phyloP scores from a whole-genome alignment of 1,139 yeast species.

The Martiniozyma asiatica region DNA sequence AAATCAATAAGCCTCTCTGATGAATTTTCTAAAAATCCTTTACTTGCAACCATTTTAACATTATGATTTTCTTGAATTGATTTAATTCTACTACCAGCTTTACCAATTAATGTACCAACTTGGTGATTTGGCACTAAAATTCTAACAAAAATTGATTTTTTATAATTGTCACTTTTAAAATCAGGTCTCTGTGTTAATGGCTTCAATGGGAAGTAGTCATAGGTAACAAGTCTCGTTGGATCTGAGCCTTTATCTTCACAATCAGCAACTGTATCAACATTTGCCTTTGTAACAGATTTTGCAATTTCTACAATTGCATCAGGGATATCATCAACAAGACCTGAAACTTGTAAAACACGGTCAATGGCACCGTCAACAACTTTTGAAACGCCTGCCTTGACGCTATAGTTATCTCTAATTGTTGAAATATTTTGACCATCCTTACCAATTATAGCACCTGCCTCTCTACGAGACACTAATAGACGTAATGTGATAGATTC shows the following conservation, averaged over 20 bases:
- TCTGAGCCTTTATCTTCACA: constrained; percentile 14
- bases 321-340: constrained; percentile 64
- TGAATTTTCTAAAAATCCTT: constrained; percentile 71
- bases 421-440: constrained; percentile 73
- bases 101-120: constrained; percentile 86
- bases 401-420: constrained; percentile 64
- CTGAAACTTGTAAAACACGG: constrained; percentile 72
- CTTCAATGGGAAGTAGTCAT: constrained; percentile 51
- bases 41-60: constrained; percentile 81
- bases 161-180: constrained; percentile 29
- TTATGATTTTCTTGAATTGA: constrained; percentile 58
- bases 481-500: constrained; percentile 47
- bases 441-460: constrained; percentile 85
- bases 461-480: constrained; percentile 74
- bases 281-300: constrained; percentile 39
- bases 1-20: constrained; percentile 83
- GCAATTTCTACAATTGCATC: constrained; percentile 65
- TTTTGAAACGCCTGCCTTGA: constrained; percentile 83
- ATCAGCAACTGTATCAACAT: constrained; percentile 17
- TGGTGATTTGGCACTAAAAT: constrained; percentile 74
- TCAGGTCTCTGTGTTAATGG: constrained; percentile 41
- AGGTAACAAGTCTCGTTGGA: constrained; percentile 23
- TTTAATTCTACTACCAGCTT: constrained; percentile 74
- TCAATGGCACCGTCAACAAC: constrained; percentile 76
- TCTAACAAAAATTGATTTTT: constrained; percentile 46